Percentiles rank a stretch among this genome's conserved stretches.
phyloP scores from a whole-genome alignment of 2,329 filamentous ascomycete species.

The Botrytis aclada region DNA sequence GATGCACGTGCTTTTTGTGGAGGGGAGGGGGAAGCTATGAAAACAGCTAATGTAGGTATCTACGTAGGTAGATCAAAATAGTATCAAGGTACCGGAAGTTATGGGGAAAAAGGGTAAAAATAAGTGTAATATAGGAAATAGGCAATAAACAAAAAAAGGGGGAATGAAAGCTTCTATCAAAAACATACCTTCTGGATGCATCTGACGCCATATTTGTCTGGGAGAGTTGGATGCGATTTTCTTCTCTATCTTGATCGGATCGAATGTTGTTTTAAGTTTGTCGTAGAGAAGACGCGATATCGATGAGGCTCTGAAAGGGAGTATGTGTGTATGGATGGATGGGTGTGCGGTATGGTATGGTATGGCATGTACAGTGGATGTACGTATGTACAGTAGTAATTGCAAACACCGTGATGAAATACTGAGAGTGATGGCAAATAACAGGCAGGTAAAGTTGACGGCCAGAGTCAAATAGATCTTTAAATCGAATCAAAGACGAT shows the following conservation, averaged over 20 bases:
- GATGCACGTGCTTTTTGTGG: constrained; percentile 21
- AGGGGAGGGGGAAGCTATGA: constrained; percentile 18
- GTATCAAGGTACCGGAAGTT: constrained; percentile 1
- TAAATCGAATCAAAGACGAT: constrained; percentile 9
- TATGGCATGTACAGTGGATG: background rate
- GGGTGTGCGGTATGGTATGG: background rate
- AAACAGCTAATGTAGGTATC: constrained; percentile 11
- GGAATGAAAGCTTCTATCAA: background rate
- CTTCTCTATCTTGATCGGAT: background rate
- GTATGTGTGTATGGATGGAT: too few species aligned
- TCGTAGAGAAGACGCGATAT: background rate
- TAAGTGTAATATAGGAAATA: background rate
- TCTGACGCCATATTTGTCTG: constrained; percentile 30
- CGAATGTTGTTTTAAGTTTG: background rate
- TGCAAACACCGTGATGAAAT: background rate
- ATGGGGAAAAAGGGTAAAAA: background rate
- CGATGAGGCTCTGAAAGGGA: background rate
- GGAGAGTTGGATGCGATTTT: background rate
- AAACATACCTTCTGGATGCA: constrained; percentile 34
- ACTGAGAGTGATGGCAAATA: constrained; percentile 4
- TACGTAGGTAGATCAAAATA: constrained; percentile 4
- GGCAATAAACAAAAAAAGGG: background rate
- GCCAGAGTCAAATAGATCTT: background rate
- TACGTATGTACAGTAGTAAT: background rate
- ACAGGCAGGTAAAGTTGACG: background rate